Percentiles rank a stretch among this genome's conserved stretches.
Evolutionary conservation across 2,329 filamentous ascomycete species (phyloP).

Genomic region (Trichoderma brevicompactum): DNA sequence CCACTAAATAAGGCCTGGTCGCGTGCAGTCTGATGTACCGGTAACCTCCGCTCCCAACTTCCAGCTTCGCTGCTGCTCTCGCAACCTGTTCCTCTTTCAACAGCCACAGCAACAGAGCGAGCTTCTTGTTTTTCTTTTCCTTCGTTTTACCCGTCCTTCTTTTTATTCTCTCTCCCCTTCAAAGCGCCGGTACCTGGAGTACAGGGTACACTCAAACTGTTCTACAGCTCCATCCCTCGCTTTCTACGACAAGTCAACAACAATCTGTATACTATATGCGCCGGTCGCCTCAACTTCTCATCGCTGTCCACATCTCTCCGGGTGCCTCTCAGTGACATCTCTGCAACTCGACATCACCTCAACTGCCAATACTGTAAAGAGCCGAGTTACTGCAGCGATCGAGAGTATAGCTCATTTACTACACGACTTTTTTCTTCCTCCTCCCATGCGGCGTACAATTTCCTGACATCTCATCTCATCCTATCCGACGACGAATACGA

Average conservation of each 20-base stretch:
- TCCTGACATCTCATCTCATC: constrained; percentile 16
- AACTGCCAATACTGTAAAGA: background rate
- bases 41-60: background rate
- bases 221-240: constrained; percentile 4
- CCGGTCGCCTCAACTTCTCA: constrained; percentile 21
- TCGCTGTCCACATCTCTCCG: background rate
- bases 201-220: background rate
- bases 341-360: background rate
- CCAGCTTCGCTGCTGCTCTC: background rate
- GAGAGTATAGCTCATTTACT: background rate
- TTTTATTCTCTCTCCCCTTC: background rate
- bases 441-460: background rate
- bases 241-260: background rate
- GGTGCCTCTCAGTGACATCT: background rate
- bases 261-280: constrained; percentile 19
- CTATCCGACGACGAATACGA: constrained; percentile 26
- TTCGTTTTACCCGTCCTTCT: background rate
- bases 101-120: background rate
- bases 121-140: background rate
- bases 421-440: background rate
- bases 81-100: constrained; percentile 1
- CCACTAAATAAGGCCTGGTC: constrained; percentile 25
- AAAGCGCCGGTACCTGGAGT: constrained; percentile 23
- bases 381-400: background rate
- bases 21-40: constrained; percentile 18